These are phyloP conservation scores for Pichia sp. DNA, from an alignment of 1,139 yeast species.

Conservation along the genomic window DNA sequence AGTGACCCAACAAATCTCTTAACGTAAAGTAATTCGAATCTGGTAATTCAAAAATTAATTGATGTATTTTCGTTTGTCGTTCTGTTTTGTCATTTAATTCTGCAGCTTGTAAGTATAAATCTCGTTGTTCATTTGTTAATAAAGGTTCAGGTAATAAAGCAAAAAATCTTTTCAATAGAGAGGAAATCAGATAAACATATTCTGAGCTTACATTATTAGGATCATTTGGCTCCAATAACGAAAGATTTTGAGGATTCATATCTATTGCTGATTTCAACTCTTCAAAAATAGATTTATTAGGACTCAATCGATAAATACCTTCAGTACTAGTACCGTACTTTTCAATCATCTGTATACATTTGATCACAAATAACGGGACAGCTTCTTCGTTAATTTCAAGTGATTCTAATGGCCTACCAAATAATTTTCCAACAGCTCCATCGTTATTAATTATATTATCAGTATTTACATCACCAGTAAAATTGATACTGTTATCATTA, in stretches of 20 bases:
- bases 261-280: constrained; percentile 71
- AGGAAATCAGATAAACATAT: constrained; percentile 68
- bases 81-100: constrained; percentile 54
- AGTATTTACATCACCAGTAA: constrained; percentile 1
- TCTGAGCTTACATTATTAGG: constrained; percentile 49
- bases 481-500: constrained; percentile 11
- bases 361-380: constrained; percentile 86
- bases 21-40: constrained; percentile 94
- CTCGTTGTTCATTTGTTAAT: constrained; percentile 51
- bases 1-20: constrained; percentile 76
- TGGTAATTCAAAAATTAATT: constrained; percentile 80
- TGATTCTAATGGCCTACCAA: constrained; percentile 75
- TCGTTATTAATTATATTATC: not conserved
- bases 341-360: constrained; percentile 83
- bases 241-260: constrained; percentile 64
- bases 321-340: constrained; percentile 76
- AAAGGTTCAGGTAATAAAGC: constrained; percentile 66
- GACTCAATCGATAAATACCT: constrained; percentile 84
- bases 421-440: constrained; percentile 31
- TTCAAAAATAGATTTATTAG: constrained; percentile 68
- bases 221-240: constrained; percentile 44
- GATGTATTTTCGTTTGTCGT: constrained; percentile 72
- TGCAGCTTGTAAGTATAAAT: constrained; percentile 65
- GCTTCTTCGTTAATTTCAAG: constrained; percentile 81
- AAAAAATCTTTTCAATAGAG: constrained; percentile 64